Evolutionary conservation across 345 rosid species (phyloP).

Genomic region (thale cress (Arabidopsis thaliana)): TAIR10.1 NC_003075.7:364001-364500

Average conservation of each 20-base stretch:
- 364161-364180: slow-evolving; percentile 26
- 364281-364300: not conserved
- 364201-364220: not conserved
- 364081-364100: not conserved
- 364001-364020: too few relatives aligned
- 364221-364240: not conserved
- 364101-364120: not conserved
- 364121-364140: not conserved
- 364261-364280: not conserved
- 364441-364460: not conserved
- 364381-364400: slow-evolving; percentile 1
- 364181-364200: slow-evolving; percentile 6
- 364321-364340: not conserved
- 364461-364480: not conserved
- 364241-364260: not conserved
- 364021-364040: too few relatives aligned
- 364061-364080: not conserved
- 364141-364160: slow-evolving; percentile 18
- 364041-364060: too few relatives aligned
- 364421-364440: not conserved
- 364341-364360: not conserved
- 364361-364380: slow-evolving; percentile 5
- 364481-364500: not conserved
- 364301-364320: slow-evolving; percentile 14
- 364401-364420: not conserved